Percentiles rank a stretch among this genome's conserved stretches.
These are phyloP conservation scores for Beta vulgaris DNA, from an alignment of 148 eudicot genomes.

Conservation along the genomic window DNA sequence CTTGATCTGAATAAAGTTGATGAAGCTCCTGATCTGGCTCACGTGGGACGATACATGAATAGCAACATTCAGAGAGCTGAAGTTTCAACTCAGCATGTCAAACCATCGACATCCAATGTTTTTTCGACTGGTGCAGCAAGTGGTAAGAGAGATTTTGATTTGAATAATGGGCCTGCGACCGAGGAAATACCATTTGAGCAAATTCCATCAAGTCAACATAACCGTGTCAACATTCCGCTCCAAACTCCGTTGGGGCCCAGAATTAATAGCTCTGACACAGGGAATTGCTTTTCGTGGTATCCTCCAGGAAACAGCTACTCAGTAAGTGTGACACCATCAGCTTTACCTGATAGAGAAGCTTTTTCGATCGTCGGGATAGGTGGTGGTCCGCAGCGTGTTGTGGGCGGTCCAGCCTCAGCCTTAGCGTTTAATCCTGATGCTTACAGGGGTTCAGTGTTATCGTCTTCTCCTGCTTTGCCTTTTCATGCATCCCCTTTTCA, in stretches of 20 bases:
- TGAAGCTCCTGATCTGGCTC: constrained; percentile 44
- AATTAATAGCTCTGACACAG: constrained; percentile 41
- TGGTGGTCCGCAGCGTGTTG: constrained; percentile 49
- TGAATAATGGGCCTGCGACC: constrained; percentile 73
- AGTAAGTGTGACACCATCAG: constrained; percentile 52
- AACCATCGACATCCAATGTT: constrained; percentile 31
- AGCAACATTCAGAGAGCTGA: constrained; percentile 38
- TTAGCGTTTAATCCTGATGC: constrained; percentile 51
- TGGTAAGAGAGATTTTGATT: constrained; percentile 66
- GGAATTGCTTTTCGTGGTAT: constrained; percentile 55
- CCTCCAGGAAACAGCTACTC: constrained; percentile 53
- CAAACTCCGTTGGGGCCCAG: constrained; percentile 48
- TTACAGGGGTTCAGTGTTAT: constrained; percentile 59
- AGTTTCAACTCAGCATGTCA: constrained; percentile 27
- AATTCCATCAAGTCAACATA: constrained; percentile 29
- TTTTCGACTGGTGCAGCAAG: constrained; percentile 35
- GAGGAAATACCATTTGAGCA: constrained; percentile 52
- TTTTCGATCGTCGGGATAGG: constrained; percentile 48
- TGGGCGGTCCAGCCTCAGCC: constrained; percentile 42
- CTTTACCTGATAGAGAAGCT: constrained; percentile 56
- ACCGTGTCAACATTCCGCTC: constrained; percentile 31
- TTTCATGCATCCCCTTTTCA: constrained; percentile 55
- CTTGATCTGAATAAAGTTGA: constrained; percentile 81
- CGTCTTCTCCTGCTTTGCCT: constrained; percentile 74
- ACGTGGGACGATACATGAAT: constrained; percentile 34